Conservation (phyloP, 345 rosid species). For the Syzygium jambos region DNA sequence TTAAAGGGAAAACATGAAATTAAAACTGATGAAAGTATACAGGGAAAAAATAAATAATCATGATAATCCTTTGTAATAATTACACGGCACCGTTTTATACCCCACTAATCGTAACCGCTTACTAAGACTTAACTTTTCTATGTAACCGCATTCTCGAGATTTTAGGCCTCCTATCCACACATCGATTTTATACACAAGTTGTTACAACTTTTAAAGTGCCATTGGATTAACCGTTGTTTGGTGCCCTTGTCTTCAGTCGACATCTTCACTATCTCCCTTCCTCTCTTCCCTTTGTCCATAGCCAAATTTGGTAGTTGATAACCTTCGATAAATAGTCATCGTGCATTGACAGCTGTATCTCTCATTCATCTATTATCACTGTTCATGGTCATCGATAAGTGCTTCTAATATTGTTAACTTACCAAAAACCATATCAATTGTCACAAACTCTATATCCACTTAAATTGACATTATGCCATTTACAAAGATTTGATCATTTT, state of each 20-base stretch:
- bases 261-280: background rate
- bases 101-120: no score
- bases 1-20: background rate
- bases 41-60: no score
- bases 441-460: background rate
- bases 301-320: background rate
- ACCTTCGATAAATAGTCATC: accelerated
- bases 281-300: background rate
- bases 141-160: background rate
- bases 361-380: background rate
- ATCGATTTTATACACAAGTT: no score
- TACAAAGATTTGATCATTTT: background rate
- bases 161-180: background rate
- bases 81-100: background rate
- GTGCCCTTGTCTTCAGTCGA: background rate
- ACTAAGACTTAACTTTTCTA: background rate
- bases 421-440: background rate
- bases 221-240: background rate
- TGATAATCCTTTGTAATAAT: background rate
- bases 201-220: background rate
- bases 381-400: background rate
- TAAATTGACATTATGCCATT: background rate
- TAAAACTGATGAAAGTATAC: background rate
- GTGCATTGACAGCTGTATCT: background rate
- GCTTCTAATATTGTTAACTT: background rate